Percentiles rank a stretch among this genome's conserved stretches.
phyloP scores from a whole-genome alignment of 169 alveolate species.

The Perkinsus chesapeaki region DNA sequence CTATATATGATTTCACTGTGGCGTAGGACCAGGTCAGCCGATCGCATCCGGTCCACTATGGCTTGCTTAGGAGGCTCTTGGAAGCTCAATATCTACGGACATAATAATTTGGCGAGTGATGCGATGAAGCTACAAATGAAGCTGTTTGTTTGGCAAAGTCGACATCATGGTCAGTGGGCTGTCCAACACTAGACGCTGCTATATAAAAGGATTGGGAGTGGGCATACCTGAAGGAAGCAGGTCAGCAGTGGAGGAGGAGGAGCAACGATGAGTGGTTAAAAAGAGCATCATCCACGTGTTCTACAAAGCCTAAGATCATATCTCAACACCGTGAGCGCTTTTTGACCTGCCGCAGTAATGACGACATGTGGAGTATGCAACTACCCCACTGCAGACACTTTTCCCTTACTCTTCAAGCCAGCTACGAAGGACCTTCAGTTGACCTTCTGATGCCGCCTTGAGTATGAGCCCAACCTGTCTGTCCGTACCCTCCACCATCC shows the following conservation, averaged over 20 bases:
- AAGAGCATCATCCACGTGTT: too few relatives aligned
- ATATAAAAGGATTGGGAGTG: slow-evolving; percentile 23
- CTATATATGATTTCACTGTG: slow-evolving; percentile 43
- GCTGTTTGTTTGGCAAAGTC: slow-evolving; percentile 32
- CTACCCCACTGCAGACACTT: too few relatives aligned
- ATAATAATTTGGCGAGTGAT: not conserved
- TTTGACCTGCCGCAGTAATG: too few relatives aligned
- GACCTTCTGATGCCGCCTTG: slow-evolving; percentile 53
- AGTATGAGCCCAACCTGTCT: slow-evolving; percentile 36
- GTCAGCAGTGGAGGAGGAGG: too few relatives aligned
- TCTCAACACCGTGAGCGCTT: too few relatives aligned
- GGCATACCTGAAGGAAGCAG: too few relatives aligned
- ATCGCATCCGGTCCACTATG: not conserved
- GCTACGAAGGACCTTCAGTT: slow-evolving; percentile 39
- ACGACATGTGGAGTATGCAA: too few relatives aligned
- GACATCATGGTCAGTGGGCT: slow-evolving; percentile 42
- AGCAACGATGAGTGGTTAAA: too few relatives aligned
- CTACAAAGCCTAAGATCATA: too few relatives aligned
- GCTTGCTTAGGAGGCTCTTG: slow-evolving; percentile 24
- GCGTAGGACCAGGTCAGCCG: slow-evolving; percentile 31
- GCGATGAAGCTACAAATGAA: slow-evolving; percentile 25
- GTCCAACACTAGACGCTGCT: slow-evolving; percentile 42
- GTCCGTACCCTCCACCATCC: not conserved
- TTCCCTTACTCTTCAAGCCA: slow-evolving; percentile 22
- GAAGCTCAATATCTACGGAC: slow-evolving; percentile 39